Evolutionary conservation across 1,284 basidiomycete genomes (phyloP), one percentile per base, ranked within the genome.

Genomic region (Xerocomus nothofagi): DNA sequence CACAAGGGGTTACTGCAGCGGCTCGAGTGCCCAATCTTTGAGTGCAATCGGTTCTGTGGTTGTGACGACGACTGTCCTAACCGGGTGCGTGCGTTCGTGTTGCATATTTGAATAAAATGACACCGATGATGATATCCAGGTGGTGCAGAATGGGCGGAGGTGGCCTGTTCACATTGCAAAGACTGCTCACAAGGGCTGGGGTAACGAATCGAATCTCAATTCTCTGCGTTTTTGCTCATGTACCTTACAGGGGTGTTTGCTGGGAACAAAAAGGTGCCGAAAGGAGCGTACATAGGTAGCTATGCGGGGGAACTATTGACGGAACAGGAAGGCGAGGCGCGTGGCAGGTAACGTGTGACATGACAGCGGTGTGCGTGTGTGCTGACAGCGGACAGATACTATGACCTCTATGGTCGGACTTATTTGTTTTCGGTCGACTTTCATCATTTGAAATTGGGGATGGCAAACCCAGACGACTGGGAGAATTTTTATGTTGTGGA

Each of bases 391-490:
- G 36, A 27, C 55, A 90, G 88, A 30, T 70, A 80, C 15, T 97
- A 97, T 63, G 82, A 91, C 60, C 72, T 78, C 46, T 81, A 84
- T 44, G 89, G 88, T 3, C 73, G 86, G 40, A 95, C 93, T 1
- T 97, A 97, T 60, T 74, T 95, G 2, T 90, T 95, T 57, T 83
- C 91, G 55, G 60, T 93, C 18, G 92, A 95, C 59, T 88, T 84
- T 55, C 86, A 81, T 56, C 77, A 89, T 59, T 70, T 93, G 48
- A 67, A 71, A 61, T 43, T 72, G 41, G 69, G 60, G 12, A 57
- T 66, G 14, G 62, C 63, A 3, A 56, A 72, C 12, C 70, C 70
- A 57, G 71, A 73, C 3, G 62, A 70, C 0, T 66, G 62, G 59
- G 66, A 66, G 6, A 53, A 62, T 18, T 55, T 78, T 24, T 88